These are phyloP conservation scores for Kodamaea nitidulidarum DNA, from an alignment of 805 yeast species.

Conservation along the genomic window DNA sequence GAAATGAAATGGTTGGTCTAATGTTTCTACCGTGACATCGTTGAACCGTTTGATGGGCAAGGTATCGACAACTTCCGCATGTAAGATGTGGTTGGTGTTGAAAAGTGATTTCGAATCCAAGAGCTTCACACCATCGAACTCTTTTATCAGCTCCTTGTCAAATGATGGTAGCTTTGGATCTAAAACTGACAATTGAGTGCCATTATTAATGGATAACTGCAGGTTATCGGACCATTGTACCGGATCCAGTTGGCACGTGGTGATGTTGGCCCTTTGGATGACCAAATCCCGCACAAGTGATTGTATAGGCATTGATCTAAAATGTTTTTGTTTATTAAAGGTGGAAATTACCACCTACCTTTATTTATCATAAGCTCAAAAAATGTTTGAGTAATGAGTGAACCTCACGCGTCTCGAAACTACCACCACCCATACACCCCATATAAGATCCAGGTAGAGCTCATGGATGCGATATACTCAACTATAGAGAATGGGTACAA, in stretches of 20 bases:
- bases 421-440: constrained; percentile 81
- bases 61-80: constrained; percentile 23
- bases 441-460: constrained; percentile 67
- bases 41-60: constrained; percentile 30
- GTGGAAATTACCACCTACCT: no score
- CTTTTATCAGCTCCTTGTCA: constrained; percentile 23
- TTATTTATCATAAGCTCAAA: no score
- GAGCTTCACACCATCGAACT: constrained; percentile 13
- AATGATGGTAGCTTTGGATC: constrained; percentile 36
- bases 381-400: not conserved
- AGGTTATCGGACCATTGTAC: constrained; percentile 32
- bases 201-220: constrained; percentile 35
- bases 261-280: constrained; percentile 7
- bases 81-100: constrained; percentile 22
- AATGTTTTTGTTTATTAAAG: constrained; percentile 1
- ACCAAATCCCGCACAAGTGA: constrained; percentile 7
- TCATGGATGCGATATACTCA: constrained; percentile 73
- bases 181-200: constrained; percentile 28
- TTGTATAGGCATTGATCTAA: constrained; percentile 3
- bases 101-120: constrained; percentile 26
- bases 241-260: constrained; percentile 18
- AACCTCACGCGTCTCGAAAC: constrained; percentile 3
- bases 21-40: constrained; percentile 21
- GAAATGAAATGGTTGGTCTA: constrained; percentile 27
- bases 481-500: constrained; percentile 53